A percentile compares a stretch with the other conserved stretches of the same genome.
Evolutionary conservation across 345 rosid genomes (phyloP).

Genomic region (Salix udensis): DNA sequence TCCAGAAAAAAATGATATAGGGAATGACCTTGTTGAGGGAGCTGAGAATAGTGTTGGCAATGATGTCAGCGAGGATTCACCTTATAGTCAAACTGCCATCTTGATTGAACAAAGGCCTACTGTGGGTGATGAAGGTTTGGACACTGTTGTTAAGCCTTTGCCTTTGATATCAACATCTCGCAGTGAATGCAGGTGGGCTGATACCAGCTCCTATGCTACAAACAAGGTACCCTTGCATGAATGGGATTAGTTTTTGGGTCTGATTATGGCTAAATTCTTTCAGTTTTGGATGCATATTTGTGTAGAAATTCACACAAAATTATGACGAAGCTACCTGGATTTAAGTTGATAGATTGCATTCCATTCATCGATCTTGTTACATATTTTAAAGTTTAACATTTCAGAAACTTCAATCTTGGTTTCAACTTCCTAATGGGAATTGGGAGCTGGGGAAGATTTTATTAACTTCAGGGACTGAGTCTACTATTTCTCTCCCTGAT

Average conservation of each 20-base stretch:
- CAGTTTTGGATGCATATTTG: background rate
- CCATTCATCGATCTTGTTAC: conserved; percentile 12
- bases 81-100: conserved; percentile 45
- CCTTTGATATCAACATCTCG: conserved; percentile 45
- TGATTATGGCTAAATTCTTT: conserved; percentile 1
- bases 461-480: conserved; percentile 59
- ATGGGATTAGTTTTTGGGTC: background rate
- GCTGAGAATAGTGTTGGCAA: conserved; percentile 29
- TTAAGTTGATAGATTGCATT: background rate
- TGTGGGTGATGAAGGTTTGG: conserved; percentile 43
- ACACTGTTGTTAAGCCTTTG: conserved; percentile 37
- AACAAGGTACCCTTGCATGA: conserved; percentile 66
- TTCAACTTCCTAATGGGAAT: conserved; percentile 73
- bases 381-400: conserved; percentile 22
- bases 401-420: conserved; percentile 86
- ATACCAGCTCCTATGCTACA: conserved; percentile 57
- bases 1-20: conserved; percentile 41
- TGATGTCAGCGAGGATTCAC: conserved; percentile 62
- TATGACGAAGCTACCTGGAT: background rate
- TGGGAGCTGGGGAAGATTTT: conserved; percentile 84
- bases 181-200: conserved; percentile 68
- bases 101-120: conserved; percentile 49
- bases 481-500: conserved; percentile 62
- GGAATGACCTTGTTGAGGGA: conserved; percentile 32
- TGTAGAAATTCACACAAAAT: too few relatives aligned